Evolutionary conservation across 73 alveolate genomes (phyloP).

Genomic region (Paramecium primaurelia): DNA sequence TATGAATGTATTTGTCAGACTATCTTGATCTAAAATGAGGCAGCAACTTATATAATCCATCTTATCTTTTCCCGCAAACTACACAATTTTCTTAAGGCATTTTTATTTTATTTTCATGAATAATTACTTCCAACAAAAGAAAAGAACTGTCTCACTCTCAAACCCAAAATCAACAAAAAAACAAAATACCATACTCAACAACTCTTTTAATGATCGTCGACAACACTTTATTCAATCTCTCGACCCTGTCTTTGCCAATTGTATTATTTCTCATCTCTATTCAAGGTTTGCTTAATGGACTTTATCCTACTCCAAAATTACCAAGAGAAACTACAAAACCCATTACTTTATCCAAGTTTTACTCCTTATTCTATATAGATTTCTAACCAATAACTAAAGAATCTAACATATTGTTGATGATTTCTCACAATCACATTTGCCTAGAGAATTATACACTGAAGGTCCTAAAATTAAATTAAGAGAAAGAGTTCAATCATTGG

Average conservation of each 20-base stretch:
- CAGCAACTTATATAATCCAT: neutral
- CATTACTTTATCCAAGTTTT: neutral
- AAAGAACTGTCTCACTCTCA: neutral
- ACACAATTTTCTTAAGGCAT: neutral
- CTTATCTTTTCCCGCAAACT: conserved; percentile 18
- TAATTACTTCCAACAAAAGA: neutral
- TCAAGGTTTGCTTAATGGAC: neutral
- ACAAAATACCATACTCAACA: neutral
- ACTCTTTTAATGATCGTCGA: neutral
- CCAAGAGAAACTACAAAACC: neutral
- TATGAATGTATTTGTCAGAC: neutral
- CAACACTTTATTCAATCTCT: neutral
- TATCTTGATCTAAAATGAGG: neutral
- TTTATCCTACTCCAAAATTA: neutral
- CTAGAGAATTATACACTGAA: neutral
- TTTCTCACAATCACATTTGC: neutral
- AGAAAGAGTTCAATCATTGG: neutral
- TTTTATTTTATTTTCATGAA: neutral
- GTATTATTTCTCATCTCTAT: neutral
- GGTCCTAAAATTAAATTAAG: neutral
- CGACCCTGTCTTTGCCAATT: neutral
- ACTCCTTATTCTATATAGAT: neutral
- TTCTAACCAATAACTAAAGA: neutral
- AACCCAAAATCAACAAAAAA: neutral
- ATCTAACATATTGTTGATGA: neutral